Conservation (phyloP, 345 rosid genomes). For the Corymbia maculata region DNA sequence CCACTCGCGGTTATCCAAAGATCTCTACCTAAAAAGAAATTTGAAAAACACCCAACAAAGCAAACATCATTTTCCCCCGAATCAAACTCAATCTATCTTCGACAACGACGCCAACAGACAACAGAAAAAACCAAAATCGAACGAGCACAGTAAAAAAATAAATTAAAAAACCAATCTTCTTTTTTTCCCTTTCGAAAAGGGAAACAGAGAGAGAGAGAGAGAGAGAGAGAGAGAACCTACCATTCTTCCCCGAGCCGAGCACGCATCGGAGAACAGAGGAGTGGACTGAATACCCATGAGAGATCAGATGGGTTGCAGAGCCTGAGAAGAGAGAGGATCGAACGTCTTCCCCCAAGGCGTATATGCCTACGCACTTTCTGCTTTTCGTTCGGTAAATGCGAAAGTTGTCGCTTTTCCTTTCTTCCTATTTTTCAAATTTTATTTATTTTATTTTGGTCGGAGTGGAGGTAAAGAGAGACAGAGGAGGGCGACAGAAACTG, state of each 20-base stretch:
- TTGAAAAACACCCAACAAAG: not conserved
- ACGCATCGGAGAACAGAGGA: constrained; percentile 10
- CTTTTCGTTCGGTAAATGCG: constrained; percentile 49
- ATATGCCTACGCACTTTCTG: constrained; percentile 32
- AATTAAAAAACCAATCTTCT: not conserved
- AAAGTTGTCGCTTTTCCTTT: constrained; percentile 11
- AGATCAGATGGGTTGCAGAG: not conserved
- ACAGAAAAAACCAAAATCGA: not conserved
- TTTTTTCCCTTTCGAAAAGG: too few species aligned
- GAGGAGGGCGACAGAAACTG: not conserved
- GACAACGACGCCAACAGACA: not conserved
- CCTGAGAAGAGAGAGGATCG: not conserved
- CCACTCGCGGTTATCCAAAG: not conserved
- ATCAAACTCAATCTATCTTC: not conserved
- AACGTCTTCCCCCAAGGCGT: constrained; percentile 23
- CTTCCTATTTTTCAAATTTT: not conserved
- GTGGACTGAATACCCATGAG: not conserved
- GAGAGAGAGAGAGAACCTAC: constrained; percentile 5
- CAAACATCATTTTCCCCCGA: not conserved
- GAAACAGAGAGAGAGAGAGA: not conserved
- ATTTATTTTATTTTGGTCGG: not conserved
- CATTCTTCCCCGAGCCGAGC: constrained; percentile 6
- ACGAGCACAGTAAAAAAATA: not conserved
- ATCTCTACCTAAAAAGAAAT: not conserved
- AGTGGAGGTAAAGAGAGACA: not conserved